These are phyloP conservation scores for Pseudoturritis turrita DNA, from an alignment of 345 rosid species.

Conservation along the genomic window DNA sequence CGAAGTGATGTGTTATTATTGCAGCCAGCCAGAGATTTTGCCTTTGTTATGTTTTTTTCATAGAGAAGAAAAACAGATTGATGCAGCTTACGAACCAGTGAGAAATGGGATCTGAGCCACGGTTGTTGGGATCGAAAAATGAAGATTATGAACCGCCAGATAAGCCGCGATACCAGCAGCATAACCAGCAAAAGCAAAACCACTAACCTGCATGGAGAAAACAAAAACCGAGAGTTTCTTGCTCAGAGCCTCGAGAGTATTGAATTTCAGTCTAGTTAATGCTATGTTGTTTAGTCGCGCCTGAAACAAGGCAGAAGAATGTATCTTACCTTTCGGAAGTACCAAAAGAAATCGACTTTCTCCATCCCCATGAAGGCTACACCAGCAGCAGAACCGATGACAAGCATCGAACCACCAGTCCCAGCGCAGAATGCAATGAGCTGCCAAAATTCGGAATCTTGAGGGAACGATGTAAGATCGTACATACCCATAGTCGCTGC, in stretches of 20 bases:
- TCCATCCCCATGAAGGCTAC: slow-evolving; percentile 99
- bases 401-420: slow-evolving; percentile 91
- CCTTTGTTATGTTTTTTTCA: neutral
- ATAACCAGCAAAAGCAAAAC: slow-evolving; percentile 92
- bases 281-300: neutral
- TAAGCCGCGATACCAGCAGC: slow-evolving; percentile 71
- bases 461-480: slow-evolving; percentile 77
- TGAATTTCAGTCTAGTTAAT: neutral
- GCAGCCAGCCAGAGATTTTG: slow-evolving; percentile 7
- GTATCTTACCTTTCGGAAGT: slow-evolving; percentile 64
- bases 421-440: slow-evolving; percentile 91
- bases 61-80: neutral
- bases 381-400: slow-evolving; percentile 96
- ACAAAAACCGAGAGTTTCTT: neutral
- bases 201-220: slow-evolving; percentile 62
- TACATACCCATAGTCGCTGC: slow-evolving; percentile 99
- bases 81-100: slow-evolving; percentile 41
- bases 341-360: slow-evolving; percentile 96
- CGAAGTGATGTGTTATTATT: slow-evolving; percentile 16
- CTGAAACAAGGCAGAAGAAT: neutral
- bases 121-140: slow-evolving; percentile 47
- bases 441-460: slow-evolving; percentile 93
- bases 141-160: slow-evolving; percentile 41
- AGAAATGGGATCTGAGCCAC: slow-evolving; percentile 60
- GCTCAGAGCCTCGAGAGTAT: neutral